These are phyloP conservation scores for Annulohypoxylon maeteangense DNA, from an alignment of 495 filamentous ascomycete species.

Conservation along the genomic window DNA sequence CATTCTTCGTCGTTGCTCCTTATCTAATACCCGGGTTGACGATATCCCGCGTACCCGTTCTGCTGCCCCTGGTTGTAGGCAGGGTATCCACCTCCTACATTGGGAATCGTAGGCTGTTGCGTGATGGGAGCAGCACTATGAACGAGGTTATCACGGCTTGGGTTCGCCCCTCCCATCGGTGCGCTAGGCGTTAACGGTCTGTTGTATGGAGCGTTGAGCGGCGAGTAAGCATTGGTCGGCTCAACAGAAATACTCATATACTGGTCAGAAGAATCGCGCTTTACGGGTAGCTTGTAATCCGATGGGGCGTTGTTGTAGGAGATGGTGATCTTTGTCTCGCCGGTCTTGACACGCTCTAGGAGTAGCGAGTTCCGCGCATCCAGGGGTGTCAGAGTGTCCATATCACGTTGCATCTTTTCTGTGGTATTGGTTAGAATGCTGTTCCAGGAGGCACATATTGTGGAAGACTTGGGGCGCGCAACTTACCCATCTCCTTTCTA, in stretches of 20 bases:
- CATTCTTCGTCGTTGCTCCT: constrained; percentile 19
- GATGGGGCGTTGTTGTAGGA: constrained; percentile 47
- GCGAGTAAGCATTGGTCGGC: constrained; percentile 18
- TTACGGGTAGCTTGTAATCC: constrained; percentile 39
- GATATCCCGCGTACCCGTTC: constrained; percentile 34
- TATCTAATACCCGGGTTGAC: constrained; percentile 23
- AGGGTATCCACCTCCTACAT: constrained; percentile 35
- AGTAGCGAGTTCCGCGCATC: constrained; percentile 92
- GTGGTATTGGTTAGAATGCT: constrained; percentile 40
- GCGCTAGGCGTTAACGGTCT: constrained; percentile 49
- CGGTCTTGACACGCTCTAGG: constrained; percentile 53
- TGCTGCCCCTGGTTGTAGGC: constrained; percentile 22
- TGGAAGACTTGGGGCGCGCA: background rate
- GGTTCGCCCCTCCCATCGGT: constrained; percentile 20
- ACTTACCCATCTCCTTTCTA: constrained; percentile 86
- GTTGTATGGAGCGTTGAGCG: constrained; percentile 30
- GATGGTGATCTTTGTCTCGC: constrained; percentile 35
- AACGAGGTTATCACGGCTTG: constrained; percentile 49
- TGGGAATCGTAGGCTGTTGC: constrained; percentile 49
- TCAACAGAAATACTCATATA: constrained; percentile 37
- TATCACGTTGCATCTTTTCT: constrained; percentile 86
- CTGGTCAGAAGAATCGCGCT: constrained; percentile 36
- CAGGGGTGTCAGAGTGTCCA: constrained; percentile 88
- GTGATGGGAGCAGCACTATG: constrained; percentile 36
- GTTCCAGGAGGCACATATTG: background rate